Conservation (phyloP, 2,329 filamentous ascomycete species). For the Penicillium sp. region DNA sequence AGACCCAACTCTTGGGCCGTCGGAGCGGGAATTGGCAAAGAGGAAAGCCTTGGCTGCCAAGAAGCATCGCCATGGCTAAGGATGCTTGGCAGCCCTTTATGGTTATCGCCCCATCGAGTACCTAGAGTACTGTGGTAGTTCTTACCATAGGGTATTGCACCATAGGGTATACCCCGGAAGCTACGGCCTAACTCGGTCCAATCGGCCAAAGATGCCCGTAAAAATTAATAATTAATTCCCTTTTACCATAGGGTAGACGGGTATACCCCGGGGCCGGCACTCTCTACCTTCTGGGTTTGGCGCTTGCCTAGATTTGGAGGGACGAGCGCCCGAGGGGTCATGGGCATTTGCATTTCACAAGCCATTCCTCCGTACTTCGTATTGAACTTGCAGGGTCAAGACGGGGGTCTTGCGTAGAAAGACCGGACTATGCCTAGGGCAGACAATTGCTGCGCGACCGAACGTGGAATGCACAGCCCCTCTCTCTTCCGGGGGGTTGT, state of each 20-base stretch:
- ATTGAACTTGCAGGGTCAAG: neutral
- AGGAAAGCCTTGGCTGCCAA: constrained; percentile 34
- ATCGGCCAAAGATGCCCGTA: neutral
- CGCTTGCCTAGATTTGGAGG: neutral
- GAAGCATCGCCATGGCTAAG: constrained; percentile 22
- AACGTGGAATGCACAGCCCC: constrained; percentile 23
- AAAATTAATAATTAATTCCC: neutral
- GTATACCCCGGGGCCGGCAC: too few species aligned
- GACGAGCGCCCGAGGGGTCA: neutral
- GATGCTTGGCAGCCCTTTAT: constrained; percentile 20
- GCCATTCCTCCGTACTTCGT: neutral
- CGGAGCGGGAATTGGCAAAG: constrained; percentile 32
- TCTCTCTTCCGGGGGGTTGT: constrained; percentile 2
- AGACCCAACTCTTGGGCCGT: constrained; percentile 14
- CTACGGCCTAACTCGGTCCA: neutral
- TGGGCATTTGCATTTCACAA: too few species aligned
- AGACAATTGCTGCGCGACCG: neutral
- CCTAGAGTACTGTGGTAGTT: too few species aligned
- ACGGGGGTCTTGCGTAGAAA: neutral
- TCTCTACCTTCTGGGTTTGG: too few species aligned
- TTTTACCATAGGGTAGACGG: neutral
- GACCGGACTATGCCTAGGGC: neutral
- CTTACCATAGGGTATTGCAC: too few species aligned
- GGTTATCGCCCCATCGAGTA: neutral
- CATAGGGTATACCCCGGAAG: neutral